A percentile compares a stretch with the other conserved stretches of the same genome.
phyloP scores from a whole-genome alignment of 2,329 filamentous ascomycete genomes.

The Hymenoscyphus fraxineus region DNA sequence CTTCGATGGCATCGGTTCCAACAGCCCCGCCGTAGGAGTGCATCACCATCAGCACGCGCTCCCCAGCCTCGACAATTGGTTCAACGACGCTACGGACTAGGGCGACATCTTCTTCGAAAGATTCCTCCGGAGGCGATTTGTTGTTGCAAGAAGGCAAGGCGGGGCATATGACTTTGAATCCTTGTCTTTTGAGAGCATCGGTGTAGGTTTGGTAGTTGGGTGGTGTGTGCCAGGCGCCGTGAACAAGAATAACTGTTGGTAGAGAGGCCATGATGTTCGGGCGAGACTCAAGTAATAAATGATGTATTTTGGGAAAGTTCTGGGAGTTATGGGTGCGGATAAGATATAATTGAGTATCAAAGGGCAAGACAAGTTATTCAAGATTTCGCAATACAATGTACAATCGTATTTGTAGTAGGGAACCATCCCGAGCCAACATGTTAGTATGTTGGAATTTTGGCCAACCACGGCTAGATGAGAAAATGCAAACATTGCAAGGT shows the following conservation, averaged over 20 bases:
- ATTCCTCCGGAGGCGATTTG: neutral
- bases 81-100: neutral
- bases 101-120: constrained; percentile 3
- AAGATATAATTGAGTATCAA: too few relatives aligned
- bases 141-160: constrained; percentile 1
- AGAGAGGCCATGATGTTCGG: neutral
- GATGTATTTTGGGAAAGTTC: neutral
- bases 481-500: too few relatives aligned
- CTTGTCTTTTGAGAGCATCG: neutral
- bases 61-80: constrained; percentile 1
- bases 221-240: constrained; percentile 5
- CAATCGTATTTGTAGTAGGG: too few relatives aligned
- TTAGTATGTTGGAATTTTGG: too few relatives aligned
- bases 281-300: neutral
- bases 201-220: neutral
- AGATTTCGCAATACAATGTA: too few relatives aligned
- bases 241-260: neutral
- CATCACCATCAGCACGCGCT: constrained; percentile 36
- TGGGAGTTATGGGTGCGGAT: too few relatives aligned
- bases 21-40: constrained; percentile 39
- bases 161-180: neutral
- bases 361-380: too few relatives aligned
- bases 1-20: constrained; percentile 33
- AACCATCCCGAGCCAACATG: too few relatives aligned
- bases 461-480: too few relatives aligned